Evolutionary conservation across 495 filamentous ascomycete species (phyloP).

Genomic region (Pyrenula aspistea): DNA sequence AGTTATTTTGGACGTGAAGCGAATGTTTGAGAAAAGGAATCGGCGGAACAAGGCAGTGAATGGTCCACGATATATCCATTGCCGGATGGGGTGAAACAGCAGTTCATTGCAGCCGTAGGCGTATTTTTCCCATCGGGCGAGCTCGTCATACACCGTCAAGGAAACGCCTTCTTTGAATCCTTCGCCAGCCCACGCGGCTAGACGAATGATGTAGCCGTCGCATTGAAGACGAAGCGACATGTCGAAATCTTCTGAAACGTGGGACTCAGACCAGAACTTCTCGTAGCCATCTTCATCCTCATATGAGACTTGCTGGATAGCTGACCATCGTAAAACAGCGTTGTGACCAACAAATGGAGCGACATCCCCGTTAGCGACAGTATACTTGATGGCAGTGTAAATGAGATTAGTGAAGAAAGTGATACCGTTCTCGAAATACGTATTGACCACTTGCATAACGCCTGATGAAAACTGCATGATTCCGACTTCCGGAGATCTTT

Average conservation of each 20-base stretch:
- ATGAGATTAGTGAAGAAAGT: conserved; percentile 81
- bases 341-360: conserved; percentile 69
- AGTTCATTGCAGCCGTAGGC: conserved; percentile 78
- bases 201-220: conserved; percentile 59
- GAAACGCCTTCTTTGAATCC: conserved; percentile 82
- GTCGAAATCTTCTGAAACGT: conserved; percentile 77
- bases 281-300: conserved; percentile 49
- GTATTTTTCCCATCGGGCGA: conserved; percentile 78
- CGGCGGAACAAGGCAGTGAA: conserved; percentile 64
- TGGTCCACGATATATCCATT: conserved; percentile 44
- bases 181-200: conserved; percentile 61
- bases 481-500: conserved; percentile 64
- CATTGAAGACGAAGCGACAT: conserved; percentile 74
- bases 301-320: conserved; percentile 66
- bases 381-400: conserved; percentile 66
- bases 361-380: conserved; percentile 71
- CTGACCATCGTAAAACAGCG: conserved; percentile 67
- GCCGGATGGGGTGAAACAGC: conserved; percentile 47
- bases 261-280: conserved; percentile 75
- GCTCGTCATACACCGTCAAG: conserved; percentile 73
- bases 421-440: conserved; percentile 65
- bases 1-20: conserved; percentile 68
- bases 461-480: conserved; percentile 75
- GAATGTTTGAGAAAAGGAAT: conserved; percentile 64
- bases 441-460: conserved; percentile 70